Conservation (phyloP, 2,329 filamentous ascomycete species). For the Neopestalotiopsis sp. region DNA sequence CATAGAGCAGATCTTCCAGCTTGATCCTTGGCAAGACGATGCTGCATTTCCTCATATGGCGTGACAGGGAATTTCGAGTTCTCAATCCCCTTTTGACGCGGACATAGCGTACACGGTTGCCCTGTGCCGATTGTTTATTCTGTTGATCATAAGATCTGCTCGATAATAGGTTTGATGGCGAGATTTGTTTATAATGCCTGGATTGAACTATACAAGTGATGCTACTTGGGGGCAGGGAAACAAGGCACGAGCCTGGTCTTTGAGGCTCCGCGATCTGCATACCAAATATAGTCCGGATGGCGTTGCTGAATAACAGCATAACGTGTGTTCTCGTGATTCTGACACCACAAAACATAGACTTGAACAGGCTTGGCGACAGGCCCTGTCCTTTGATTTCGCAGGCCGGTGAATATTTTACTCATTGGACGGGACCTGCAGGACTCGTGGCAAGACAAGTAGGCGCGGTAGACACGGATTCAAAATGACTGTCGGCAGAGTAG, state of each 20-base stretch:
- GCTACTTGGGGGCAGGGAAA: neutral
- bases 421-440: neutral
- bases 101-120: too few species aligned
- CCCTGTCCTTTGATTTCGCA: neutral
- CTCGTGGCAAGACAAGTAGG: neutral
- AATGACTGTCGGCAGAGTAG: neutral
- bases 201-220: neutral
- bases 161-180: neutral
- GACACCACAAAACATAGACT: neutral
- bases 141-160: conserved; percentile 1
- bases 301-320: neutral
- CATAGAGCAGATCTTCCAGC: neutral
- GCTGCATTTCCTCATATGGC: neutral
- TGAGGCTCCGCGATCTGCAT: neutral
- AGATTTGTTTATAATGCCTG: neutral
- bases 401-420: neutral
- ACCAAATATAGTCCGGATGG: neutral
- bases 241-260: neutral
- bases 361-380: neutral
- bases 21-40: neutral
- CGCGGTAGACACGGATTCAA: neutral
- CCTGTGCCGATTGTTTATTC: neutral
- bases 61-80: neutral
- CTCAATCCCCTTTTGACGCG: too few species aligned
- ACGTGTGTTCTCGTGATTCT: neutral